Base-by-base conservation (phyloP, 2,329 filamentous ascomycete genomes). In the Colletotrichum viniferum region DNA sequence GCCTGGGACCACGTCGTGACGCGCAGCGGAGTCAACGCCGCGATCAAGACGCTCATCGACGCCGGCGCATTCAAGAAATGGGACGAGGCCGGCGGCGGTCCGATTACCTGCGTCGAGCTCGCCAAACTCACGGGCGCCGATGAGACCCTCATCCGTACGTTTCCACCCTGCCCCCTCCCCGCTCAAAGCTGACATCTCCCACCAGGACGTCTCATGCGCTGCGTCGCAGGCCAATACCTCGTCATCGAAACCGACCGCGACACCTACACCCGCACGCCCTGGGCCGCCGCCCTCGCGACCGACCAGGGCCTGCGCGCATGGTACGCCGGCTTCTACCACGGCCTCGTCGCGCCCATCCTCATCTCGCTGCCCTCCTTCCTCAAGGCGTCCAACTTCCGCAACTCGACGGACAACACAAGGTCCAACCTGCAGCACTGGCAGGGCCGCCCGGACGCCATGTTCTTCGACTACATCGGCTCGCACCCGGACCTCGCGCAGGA, bases 1-100 rank as follows among this genome's bases (percentile, higher is more conserved):
- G 82, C 82, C 4, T 85, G 84, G 82, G 82, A 85, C 21, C 84
- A 86, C 30, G 81, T 79, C 34, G 84, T 84, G 81, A 81, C 82
- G 7, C 83, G 80, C 36, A 75, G 76, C 3, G 79, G 80, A 0
- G 85, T 82, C n/a, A 81, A 81, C 56, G 81, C 81, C 4, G 80
- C 81, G n/a, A 78, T 81, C 73, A 85, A 84, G 70, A 84, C 83
- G 2, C 79, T 86, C 32, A 84, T 85, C 62, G 83, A 85, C 72
- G 81, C 80, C 16, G 83, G 83, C 21, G 74, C 85, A 4, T 86
- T 86, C 38, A 76, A 67, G 10, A 83, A 83, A 69, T 85, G 84
- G 84, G 78, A 79, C 4, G 81, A 82, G 36, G 36, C 70, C 28
- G 83, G 83, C 7, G 78, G 79, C 26, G 61, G 74, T 7, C 78